Evolutionary conservation across 805 yeast genomes (phyloP), one percentile per base, ranked within the genome.

Genomic region (Phaffomyces thermotolerans): DNA sequence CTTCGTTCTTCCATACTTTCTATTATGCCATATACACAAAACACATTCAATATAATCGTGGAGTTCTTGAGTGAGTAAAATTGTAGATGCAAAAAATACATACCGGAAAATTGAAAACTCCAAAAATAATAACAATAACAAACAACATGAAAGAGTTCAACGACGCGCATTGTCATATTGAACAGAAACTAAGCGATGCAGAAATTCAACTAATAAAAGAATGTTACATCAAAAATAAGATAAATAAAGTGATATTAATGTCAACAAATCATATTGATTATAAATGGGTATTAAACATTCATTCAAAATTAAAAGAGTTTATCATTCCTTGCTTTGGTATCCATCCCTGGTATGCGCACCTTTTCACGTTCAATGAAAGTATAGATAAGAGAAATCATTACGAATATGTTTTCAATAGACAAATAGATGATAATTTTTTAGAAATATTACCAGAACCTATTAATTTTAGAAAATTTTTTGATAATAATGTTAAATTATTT

Each of bases 341-440:
- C 2, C 99, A 91, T 62, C 99, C 99, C 0, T 91, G 98, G 98
- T 90, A 76, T 55, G 64, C 79, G 3, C 95, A 90, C 59, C 50
- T 81, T 17, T 82, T 78, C 49, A 65, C 74, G 2, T 53, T 48
- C 10, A 48, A 44, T 13, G 45, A 49, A 3, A 46, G 17, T 9
- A 13, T 27, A 27, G 50, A 54, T 30, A 81, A 80, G 51, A 17
- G 34, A 15, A 56, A 48, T 3, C 97, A 90, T 59, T 90, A 90
- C 54, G 39, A 47, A 2, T 23, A 53, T 0, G 74, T 88, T 0
- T 63, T 90, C 34, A 52, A 53, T 8, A 52, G 51, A 45, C 42
- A 75, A 67, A 60, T 44, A 6, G 57, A 62, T 22, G 54, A 46
- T 2, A 67, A 62, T 24, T 57, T 82, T 31, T 51, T 81, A 1